phyloP scores from a whole-genome alignment of 1,284 basidiomycete species.

The Marasmius tenuissimus region DNA sequence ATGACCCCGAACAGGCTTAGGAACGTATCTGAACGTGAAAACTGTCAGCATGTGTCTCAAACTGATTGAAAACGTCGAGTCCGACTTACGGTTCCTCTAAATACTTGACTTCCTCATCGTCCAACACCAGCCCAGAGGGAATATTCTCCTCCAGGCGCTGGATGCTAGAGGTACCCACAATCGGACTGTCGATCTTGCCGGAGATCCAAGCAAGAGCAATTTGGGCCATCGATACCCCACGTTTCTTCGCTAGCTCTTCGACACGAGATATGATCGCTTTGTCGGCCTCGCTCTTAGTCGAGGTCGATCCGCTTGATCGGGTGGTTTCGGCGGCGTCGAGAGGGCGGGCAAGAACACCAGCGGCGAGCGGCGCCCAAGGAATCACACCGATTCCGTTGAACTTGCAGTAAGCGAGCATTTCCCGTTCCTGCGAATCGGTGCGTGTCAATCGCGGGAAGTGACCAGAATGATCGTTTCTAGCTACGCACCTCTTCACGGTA shows the following conservation, averaged over 20 bases:
- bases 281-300: too few relatives aligned
- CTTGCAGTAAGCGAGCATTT: conserved; percentile 21
- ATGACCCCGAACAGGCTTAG: background rate
- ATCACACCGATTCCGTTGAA: conserved; percentile 38
- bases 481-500: conserved; percentile 33
- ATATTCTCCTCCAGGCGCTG: background rate
- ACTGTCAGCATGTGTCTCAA: too few relatives aligned
- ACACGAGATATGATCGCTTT: background rate
- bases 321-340: background rate
- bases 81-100: background rate
- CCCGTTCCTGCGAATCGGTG: conserved; percentile 17
- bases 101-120: background rate
- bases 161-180: background rate
- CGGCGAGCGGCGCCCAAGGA: conserved; percentile 37
- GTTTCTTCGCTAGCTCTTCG: conserved; percentile 5
- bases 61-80: too few relatives aligned
- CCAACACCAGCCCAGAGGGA: background rate
- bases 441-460: background rate
- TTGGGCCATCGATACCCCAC: conserved; percentile 6
- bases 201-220: conserved; percentile 6
- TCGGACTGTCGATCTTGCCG: background rate
- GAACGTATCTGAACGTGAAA: background rate
- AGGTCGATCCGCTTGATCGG: too few relatives aligned
- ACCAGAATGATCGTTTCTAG: background rate
- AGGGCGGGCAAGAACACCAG: background rate